Conservation (phyloP, 2,329 filamentous ascomycete genomes). For the Hypoxylon sp. region DNA sequence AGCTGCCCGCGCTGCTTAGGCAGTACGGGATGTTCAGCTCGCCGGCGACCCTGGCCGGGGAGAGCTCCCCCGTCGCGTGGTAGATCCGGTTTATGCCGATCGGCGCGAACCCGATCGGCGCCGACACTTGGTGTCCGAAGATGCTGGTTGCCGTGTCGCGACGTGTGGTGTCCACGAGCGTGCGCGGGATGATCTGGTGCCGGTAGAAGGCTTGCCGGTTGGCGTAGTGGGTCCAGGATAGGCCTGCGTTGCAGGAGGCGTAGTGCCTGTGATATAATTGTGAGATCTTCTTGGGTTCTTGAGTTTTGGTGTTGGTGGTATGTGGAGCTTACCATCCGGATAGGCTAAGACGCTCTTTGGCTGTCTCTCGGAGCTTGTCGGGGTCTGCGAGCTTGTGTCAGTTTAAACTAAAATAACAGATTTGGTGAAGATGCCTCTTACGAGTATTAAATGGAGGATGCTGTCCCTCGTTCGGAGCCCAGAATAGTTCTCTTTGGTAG, state of each 20-base stretch:
- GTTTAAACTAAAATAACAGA: neutral
- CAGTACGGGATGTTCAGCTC: conserved; percentile 68
- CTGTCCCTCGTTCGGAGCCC: conserved; percentile 42
- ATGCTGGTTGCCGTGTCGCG: conserved; percentile 66
- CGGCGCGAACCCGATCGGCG: conserved; percentile 70
- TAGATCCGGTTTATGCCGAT: conserved; percentile 74
- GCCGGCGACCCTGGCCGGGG: conserved; percentile 67
- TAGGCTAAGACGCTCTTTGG: conserved; percentile 63
- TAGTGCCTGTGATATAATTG: conserved; percentile 52
- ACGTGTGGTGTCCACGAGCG: conserved; percentile 67
- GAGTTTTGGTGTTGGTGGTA: neutral
- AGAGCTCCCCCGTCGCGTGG: conserved; percentile 64
- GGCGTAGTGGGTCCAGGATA: conserved; percentile 60
- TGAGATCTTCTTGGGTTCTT: too few relatives aligned
- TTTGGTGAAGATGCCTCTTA: conserved; percentile 12
- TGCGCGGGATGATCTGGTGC: conserved; percentile 68
- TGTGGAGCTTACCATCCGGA: conserved; percentile 57
- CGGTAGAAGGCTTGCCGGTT: conserved; percentile 72
- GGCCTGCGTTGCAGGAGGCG: conserved; percentile 64
- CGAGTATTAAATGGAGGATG: conserved; percentile 41
- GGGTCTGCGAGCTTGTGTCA: conserved; percentile 54
- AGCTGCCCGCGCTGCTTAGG: conserved; percentile 65
- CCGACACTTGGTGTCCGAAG: conserved; percentile 66
- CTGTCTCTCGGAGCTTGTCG: conserved; percentile 65
- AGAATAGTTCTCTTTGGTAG: conserved; percentile 42